These are phyloP conservation scores for Orbilia javanica DNA, from an alignment of 2,329 filamentous ascomycete genomes.

Conservation along the genomic window DNA sequence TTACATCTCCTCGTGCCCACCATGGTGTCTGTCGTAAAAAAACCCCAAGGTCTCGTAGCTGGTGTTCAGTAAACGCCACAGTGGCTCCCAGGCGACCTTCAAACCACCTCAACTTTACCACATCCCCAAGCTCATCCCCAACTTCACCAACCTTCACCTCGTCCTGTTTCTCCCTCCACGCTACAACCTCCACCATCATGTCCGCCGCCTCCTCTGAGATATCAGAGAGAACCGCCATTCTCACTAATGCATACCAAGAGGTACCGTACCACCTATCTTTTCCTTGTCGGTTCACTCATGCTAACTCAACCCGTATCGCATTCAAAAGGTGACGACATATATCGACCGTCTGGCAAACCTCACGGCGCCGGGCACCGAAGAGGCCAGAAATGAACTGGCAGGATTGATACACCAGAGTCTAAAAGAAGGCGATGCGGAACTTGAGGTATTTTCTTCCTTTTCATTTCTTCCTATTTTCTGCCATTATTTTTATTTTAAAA, in stretches of 20 bases:
- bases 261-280: conserved; percentile 32
- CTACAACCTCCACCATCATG: conserved; percentile 12
- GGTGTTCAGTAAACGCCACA: conserved; percentile 6
- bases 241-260: conserved; percentile 61
- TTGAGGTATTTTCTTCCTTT: conserved; percentile 52
- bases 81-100: conserved; percentile 14
- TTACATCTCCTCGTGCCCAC: neutral
- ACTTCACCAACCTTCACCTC: neutral
- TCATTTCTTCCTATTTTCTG: no score
- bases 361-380: conserved; percentile 62
- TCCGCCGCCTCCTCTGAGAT: conserved; percentile 57
- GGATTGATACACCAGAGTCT: conserved; percentile 61
- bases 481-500: neutral
- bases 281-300: no score
- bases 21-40: neutral
- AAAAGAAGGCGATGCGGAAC: conserved; percentile 66
- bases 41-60: neutral
- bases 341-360: conserved; percentile 73
- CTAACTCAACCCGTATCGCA: conserved; percentile 17
- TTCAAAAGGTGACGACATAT: conserved; percentile 64
- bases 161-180: neutral
- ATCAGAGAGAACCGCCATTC: conserved; percentile 60
- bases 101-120: conserved; percentile 14
- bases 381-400: conserved; percentile 60
- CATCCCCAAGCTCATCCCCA: neutral